A percentile compares a stretch with the other conserved stretches of the same genome.
phyloP scores from a whole-genome alignment of 495 filamentous ascomycete species.

The Penicillium paradoxum region DNA sequence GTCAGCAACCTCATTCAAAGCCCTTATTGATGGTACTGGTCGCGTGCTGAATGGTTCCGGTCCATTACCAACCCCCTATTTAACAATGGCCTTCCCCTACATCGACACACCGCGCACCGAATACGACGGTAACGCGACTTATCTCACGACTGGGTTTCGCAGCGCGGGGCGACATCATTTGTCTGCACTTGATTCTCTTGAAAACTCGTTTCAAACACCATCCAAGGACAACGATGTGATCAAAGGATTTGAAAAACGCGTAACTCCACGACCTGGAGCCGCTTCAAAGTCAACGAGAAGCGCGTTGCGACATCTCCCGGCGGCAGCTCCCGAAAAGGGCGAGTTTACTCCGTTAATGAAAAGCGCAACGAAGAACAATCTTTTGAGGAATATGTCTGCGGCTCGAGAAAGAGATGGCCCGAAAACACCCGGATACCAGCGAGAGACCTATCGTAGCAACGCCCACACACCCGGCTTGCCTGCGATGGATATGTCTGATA shows the following conservation, averaged over 20 bases:
- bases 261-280: slow-evolving; percentile 63
- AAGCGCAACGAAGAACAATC: slow-evolving; percentile 78
- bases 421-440: slow-evolving; percentile 66
- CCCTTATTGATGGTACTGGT: slow-evolving; percentile 26
- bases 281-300: slow-evolving; percentile 38
- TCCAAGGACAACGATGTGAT: slow-evolving; percentile 70
- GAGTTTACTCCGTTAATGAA: slow-evolving; percentile 95
- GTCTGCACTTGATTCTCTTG: slow-evolving; percentile 72
- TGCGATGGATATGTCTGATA: slow-evolving; percentile 52
- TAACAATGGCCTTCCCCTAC: slow-evolving; percentile 46
- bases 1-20: not conserved
- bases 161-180: slow-evolving; percentile 43
- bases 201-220: slow-evolving; percentile 81
- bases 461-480: slow-evolving; percentile 62
- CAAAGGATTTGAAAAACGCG: slow-evolving; percentile 60
- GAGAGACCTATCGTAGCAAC: slow-evolving; percentile 54
- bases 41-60: slow-evolving; percentile 24
- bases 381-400: slow-evolving; percentile 50
- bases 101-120: slow-evolving; percentile 79
- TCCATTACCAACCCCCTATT: slow-evolving; percentile 7
- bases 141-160: slow-evolving; percentile 56
- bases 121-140: slow-evolving; percentile 70
- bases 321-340: slow-evolving; percentile 53
- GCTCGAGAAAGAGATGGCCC: slow-evolving; percentile 50
- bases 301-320: slow-evolving; percentile 62